Base-by-base conservation (phyloP, 768 basidiomycete species). In the Termitomyces sp. region DNA sequence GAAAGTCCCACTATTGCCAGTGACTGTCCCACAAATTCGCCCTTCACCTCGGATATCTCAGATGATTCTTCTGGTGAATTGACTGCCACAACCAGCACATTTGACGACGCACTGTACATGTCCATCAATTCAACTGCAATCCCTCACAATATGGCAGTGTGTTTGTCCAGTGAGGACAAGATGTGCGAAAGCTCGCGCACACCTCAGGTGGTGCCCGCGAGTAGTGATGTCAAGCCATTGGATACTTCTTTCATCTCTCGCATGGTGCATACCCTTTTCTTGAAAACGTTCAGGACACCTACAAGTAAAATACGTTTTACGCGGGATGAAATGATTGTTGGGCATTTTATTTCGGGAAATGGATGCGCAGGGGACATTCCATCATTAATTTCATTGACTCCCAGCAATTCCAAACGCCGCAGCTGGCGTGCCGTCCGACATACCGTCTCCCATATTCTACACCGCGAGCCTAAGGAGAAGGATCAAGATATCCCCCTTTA, bases 401-500 rank as follows among this genome's bases (percentile, higher is more conserved):
- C 13, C 35, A 33, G n/a, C 18, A 45, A 30, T 32, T 18, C 54
- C 10, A 61, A 57, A 35, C 45, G 55, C 4, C 55, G 46, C 14
- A 58, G 59, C 4, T 65, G 62, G 62, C 33, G 56, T 9, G 58
- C 60, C n/a, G 51, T 65, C 22, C 58, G 60, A 20, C 54, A 52
- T n/a, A 63, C 60, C 3, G 60, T 65, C 40, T 61, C 64, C 5
- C 54, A 45, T 41, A 61, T 65, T 40, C 22, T 63, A 8, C 60
- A 56, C 22, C 58, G 62, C 28, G 35, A 52, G 5, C 24, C 24
- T 36, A 38, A 51, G 2, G 18, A 8, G 6, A 56, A 36, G 18
- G 33, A 26, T 22, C 61, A 54, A 33, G 58, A 58, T 30, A 30
- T 30, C 26, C 18, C 43, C 13, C 20, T 56, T 32, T 24, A 20